Conservation (phyloP, 1,139 yeast genomes). For the Suhomyces maxii region DNA sequence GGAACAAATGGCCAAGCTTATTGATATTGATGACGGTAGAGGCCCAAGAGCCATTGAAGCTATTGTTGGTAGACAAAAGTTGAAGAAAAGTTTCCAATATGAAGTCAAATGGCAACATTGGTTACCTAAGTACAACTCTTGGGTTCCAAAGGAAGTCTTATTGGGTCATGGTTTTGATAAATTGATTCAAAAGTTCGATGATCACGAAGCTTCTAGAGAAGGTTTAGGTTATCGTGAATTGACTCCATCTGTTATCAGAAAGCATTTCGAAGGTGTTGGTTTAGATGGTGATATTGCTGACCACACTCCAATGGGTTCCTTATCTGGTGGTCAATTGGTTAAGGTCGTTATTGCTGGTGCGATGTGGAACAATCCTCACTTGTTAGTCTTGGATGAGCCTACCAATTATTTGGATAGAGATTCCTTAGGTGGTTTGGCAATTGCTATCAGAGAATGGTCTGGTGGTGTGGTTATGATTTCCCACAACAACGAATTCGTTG, state of each 20-base stretch:
- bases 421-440: constrained; percentile 94
- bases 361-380: constrained; percentile 99
- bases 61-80: constrained; percentile 93
- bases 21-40: constrained; percentile 84
- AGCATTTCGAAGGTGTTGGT: constrained; percentile 97
- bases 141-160: constrained; percentile 84
- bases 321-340: constrained; percentile 97
- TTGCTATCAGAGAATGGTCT: constrained; percentile 95
- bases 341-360: constrained; percentile 99
- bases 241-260: constrained; percentile 86
- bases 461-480: constrained; percentile 99
- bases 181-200: constrained; percentile 91
- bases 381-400: constrained; percentile 96
- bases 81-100: constrained; percentile 94
- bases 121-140: constrained; percentile 91
- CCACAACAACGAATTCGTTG: constrained; percentile 94
- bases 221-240: constrained; percentile 96
- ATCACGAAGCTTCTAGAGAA: constrained; percentile 97
- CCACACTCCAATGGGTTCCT: constrained; percentile 94
- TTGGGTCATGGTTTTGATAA: constrained; percentile 83
- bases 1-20: constrained; percentile 72
- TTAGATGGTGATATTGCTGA: constrained; percentile 97
- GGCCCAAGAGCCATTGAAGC: constrained; percentile 91
- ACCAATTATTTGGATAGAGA: constrained; percentile 98
- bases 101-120: constrained; percentile 93